phyloP scores from a whole-genome alignment of 2,329 filamentous ascomycete genomes.

The Apiospora rasikravindrae region DNA sequence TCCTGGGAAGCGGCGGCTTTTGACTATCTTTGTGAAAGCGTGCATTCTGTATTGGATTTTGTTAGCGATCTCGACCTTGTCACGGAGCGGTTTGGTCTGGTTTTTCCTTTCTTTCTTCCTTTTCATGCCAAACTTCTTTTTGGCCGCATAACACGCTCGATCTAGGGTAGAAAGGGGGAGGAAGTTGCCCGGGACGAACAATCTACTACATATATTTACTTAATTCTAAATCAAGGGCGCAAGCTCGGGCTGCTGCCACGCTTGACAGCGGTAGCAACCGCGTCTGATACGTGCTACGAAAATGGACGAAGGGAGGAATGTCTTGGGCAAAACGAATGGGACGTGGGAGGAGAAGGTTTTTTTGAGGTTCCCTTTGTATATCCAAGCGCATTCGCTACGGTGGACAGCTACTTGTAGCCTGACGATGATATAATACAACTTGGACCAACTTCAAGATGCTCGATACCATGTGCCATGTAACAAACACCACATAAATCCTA shows the following conservation, averaged over 20 bases:
- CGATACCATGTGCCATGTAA: not conserved
- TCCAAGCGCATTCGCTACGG: not conserved
- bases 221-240: not conserved
- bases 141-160: not conserved
- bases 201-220: not conserved
- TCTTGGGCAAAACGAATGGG: not conserved
- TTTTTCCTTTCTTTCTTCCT: not conserved
- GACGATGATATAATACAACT: not conserved
- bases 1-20: not conserved
- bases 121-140: not conserved
- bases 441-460: not conserved
- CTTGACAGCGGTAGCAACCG: not conserved
- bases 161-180: not conserved
- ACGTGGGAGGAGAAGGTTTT: not conserved
- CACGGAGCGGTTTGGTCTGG: not conserved
- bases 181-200: not conserved
- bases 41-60: not conserved
- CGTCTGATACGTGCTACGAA: not conserved
- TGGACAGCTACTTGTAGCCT: slow-evolving; percentile 8
- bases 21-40: not conserved
- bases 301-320: not conserved
- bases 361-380: not conserved
- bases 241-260: not conserved
- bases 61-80: not conserved
- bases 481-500: not conserved